These are phyloP conservation scores for Gnomoniopsis smithogilvyi DNA, from an alignment of 2,329 filamentous ascomycete species.

Conservation along the genomic window DNA sequence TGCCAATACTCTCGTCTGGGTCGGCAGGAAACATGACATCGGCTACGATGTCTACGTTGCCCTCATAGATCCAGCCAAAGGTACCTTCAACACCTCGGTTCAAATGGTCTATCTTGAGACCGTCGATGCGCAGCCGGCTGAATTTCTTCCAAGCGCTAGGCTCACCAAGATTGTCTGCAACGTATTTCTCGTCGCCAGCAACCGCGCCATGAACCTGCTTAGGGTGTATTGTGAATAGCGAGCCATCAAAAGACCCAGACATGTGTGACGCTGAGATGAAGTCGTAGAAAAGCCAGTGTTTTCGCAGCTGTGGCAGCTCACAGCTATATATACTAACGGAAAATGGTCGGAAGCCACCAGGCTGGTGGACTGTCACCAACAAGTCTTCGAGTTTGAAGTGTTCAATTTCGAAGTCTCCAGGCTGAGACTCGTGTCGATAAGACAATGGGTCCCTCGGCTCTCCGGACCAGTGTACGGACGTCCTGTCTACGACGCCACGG, in stretches of 20 bases:
- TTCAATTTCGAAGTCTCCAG: constrained; percentile 95
- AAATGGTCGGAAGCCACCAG: constrained; percentile 87
- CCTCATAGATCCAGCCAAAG: constrained; percentile 97
- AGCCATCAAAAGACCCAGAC: constrained; percentile 93
- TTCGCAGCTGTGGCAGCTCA: constrained; percentile 86
- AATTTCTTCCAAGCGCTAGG: constrained; percentile 90
- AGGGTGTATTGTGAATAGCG: constrained; percentile 94
- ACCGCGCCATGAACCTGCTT: constrained; percentile 81
- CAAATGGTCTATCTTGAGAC: constrained; percentile 89
- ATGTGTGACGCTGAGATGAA: constrained; percentile 94
- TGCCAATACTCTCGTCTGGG: constrained; percentile 81
- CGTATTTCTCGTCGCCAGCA: constrained; percentile 56
- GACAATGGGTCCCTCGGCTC: constrained; percentile 76
- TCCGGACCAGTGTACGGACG: constrained; percentile 69
- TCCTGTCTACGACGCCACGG: constrained; percentile 87
- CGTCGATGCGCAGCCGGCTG: constrained; percentile 87
- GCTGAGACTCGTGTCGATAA: constrained; percentile 81
- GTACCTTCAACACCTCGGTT: constrained; percentile 91
- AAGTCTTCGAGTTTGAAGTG: constrained; percentile 95
- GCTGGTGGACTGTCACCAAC: constrained; percentile 87
- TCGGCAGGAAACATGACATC: constrained; percentile 94
- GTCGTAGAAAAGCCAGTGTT: constrained; percentile 98
- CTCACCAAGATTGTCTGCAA: constrained; percentile 58
- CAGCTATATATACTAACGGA: constrained; percentile 94
- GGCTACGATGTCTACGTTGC: constrained; percentile 92